Evolutionary conservation across 2,329 filamentous ascomycete species (phyloP).

Genomic region (Lasiodiplodia citricola): DNA sequence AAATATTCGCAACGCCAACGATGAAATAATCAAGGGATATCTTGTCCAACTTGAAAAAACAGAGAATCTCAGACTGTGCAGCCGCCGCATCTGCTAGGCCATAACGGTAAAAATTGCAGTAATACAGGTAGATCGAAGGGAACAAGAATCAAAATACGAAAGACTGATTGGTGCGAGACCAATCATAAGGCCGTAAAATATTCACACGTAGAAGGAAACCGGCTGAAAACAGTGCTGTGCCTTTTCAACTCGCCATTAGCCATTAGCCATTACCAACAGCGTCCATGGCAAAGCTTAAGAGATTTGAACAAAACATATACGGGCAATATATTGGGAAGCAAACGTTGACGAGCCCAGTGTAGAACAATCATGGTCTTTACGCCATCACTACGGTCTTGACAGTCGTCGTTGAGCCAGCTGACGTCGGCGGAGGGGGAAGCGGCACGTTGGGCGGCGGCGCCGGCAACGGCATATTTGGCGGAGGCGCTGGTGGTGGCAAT

Average conservation of each 20-base stretch:
- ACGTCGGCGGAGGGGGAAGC: conserved; percentile 11
- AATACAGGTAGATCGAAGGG: conserved; percentile 6
- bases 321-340: not conserved
- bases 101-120: not conserved
- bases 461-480: conserved; percentile 53
- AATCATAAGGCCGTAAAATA: not conserved
- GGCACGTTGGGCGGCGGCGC: conserved; percentile 35
- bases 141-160: not conserved
- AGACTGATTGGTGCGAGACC: not conserved
- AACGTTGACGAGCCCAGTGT: not conserved
- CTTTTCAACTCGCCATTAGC: conserved; percentile 17
- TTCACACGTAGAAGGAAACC: conserved; percentile 16
- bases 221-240: not conserved
- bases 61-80: not conserved
- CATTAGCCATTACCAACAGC: conserved; percentile 23
- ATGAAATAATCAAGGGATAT: conserved; percentile 13
- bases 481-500: conserved; percentile 53
- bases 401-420: conserved; percentile 7
- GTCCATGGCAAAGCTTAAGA: conserved; percentile 1
- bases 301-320: not conserved
- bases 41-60: conserved; percentile 3
- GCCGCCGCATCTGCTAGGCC: not conserved
- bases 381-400: conserved; percentile 18
- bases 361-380: not conserved
- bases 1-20: conserved; percentile 2